A percentile compares a stretch with the other conserved stretches of the same genome.
Evolutionary conservation across 2,329 filamentous ascomycete genomes (phyloP).

Genomic region (Coniochaeta sp.): DNA sequence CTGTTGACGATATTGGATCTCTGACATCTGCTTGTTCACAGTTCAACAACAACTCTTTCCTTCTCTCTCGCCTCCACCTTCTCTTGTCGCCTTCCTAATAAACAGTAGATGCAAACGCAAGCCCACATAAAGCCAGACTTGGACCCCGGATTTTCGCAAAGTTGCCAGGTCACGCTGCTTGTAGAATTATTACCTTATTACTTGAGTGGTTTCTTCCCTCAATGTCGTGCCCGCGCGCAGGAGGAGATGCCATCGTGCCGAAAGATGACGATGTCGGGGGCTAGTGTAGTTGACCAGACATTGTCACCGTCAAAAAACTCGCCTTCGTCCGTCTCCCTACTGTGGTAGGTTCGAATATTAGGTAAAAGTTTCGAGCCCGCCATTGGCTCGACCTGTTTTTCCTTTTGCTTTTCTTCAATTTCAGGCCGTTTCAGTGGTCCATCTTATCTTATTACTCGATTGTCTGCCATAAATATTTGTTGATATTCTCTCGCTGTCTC

Average conservation of each 20-base stretch:
- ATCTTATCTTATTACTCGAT: too few species aligned
- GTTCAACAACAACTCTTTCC: too few species aligned
- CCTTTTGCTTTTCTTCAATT: conserved; percentile 5
- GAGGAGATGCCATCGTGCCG: too few species aligned
- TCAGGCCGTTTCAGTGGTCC: too few species aligned
- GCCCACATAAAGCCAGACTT: not conserved
- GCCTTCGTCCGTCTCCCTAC: not conserved
- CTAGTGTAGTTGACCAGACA: not conserved
- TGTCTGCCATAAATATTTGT: too few species aligned
- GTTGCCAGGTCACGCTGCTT: not conserved
- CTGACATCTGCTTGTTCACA: too few species aligned
- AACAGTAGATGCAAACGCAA: not conserved
- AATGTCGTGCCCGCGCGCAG: conserved; percentile 1
- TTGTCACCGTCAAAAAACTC: not conserved
- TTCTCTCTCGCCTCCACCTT: too few species aligned
- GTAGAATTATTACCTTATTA: not conserved
- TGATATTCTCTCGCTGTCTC: too few species aligned
- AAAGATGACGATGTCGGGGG: conserved; percentile 5
- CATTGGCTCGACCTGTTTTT: too few species aligned
- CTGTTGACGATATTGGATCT: too few species aligned
- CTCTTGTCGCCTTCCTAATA: too few species aligned
- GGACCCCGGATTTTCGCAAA: not conserved
- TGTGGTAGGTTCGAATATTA: conserved; percentile 18
- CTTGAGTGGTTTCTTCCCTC: not conserved
- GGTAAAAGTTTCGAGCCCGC: conserved; percentile 18